Conservation (phyloP, 805 yeast species). For the Metschnikowia picachoensis region DNA sequence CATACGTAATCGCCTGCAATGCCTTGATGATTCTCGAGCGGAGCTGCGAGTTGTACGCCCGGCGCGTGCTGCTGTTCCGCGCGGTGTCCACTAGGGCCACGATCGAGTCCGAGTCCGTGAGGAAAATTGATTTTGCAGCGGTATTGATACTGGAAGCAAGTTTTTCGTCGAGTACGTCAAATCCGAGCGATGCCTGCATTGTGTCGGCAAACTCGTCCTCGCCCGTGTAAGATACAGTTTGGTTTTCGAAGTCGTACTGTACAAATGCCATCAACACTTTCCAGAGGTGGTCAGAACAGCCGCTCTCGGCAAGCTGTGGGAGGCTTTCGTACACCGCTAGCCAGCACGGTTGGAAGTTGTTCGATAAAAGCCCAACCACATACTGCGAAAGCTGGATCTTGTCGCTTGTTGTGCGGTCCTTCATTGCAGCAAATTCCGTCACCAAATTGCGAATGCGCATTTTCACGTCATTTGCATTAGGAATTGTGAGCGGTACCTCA, state of each 20-base stretch:
- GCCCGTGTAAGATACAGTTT: slow-evolving; percentile 13
- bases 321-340: slow-evolving; percentile 63
- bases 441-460: slow-evolving; percentile 63
- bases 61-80: slow-evolving; percentile 17
- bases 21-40: slow-evolving; percentile 57
- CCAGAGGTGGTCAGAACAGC: slow-evolving; percentile 52
- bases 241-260: slow-evolving; percentile 20
- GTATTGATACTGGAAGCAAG: slow-evolving; percentile 38
- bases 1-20: slow-evolving; percentile 52
- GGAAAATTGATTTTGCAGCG: slow-evolving; percentile 20
- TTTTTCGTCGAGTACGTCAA: slow-evolving; percentile 46
- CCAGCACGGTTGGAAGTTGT: slow-evolving; percentile 84
- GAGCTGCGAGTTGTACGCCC: slow-evolving; percentile 37
- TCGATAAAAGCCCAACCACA: slow-evolving; percentile 61
- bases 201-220: slow-evolving; percentile 1
- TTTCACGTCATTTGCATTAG: slow-evolving; percentile 70
- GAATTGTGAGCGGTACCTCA: slow-evolving; percentile 64
- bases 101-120: slow-evolving; percentile 29
- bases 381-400: slow-evolving; percentile 16
- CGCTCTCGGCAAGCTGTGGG: slow-evolving; percentile 35
- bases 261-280: slow-evolving; percentile 38
- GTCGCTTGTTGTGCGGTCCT: background rate
- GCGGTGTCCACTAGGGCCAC: slow-evolving; percentile 37
- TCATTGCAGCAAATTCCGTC: slow-evolving; percentile 27
- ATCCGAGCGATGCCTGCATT: slow-evolving; percentile 16